Evolutionary conservation across 192 early-diverging fungal genomes (phyloP), one percentile per base, ranked within the genome.

Genomic region (Coemansia sp.): DNA sequence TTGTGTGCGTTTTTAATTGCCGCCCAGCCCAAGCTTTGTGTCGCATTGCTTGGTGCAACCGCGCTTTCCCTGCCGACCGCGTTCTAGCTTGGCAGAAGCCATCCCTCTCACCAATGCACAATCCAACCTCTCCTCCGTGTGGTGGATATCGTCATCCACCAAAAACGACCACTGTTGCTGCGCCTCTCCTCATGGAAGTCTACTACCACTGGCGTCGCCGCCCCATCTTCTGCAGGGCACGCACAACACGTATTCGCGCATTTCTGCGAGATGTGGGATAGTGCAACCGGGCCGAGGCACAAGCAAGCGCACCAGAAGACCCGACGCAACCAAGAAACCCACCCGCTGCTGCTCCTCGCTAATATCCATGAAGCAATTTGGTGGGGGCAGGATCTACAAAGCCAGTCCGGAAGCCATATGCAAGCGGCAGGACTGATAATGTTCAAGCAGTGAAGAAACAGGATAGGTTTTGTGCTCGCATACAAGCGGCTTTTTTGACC

Each of bases 401-500:
- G 48, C 16, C 48, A 51, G 48, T 10, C 48, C 48, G 15, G 25
- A 51, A 51, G 48, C 48, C 48, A 51, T n/a, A n/a, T 40, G 39
- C 39, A 40, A 40, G 39, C 39, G 39, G 39, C 10, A 8, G 16
- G 48, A 26, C 31, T 34, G 55, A 57, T 57, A 34, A 57, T 34
- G 55, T 34, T 26, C 55, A 57, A 31, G 39, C 16, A 40, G 23
- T 18, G 20, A 49, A 7, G 48, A 49, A 40, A 25, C 10, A 49
- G 23, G 23, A 49, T 1, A 49, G 8, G 23, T n/a, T 9, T 49
- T 49, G 20, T 18, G 21, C 13, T n/a, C 10, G 48, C 20, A 13
- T 34, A 57, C 30, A n/a, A 8, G 55, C 55, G 55, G 55, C 55
- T 57, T 57, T 57, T 53, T 57, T 34, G 55, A n/a, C 55, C 28